These are phyloP conservation scores for Bimuria novae-zelandiae DNA, from an alignment of 2,329 filamentous ascomycete species.

Conservation along the genomic window DNA sequence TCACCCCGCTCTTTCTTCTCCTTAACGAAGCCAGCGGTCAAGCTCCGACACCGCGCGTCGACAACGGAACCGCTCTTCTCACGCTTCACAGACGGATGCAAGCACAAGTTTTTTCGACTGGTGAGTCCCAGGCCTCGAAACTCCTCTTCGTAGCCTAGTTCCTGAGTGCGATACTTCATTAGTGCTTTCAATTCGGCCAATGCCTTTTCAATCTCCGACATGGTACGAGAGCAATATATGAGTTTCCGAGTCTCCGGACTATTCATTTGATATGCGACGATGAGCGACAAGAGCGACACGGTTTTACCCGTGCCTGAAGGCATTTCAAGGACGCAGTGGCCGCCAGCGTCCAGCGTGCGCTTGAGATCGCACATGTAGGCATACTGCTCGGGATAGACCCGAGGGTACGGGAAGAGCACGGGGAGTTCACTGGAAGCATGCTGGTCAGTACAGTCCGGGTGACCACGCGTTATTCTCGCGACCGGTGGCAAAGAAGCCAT, in stretches of 20 bases:
- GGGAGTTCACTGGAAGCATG: constrained; percentile 63
- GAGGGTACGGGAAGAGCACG: constrained; percentile 74
- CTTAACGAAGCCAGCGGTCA: constrained; percentile 96
- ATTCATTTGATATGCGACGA: constrained; percentile 94
- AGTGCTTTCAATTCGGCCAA: constrained; percentile 86
- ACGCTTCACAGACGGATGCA: constrained; percentile 93
- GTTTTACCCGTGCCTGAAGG: constrained; percentile 98
- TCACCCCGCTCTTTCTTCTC: constrained; percentile 97
- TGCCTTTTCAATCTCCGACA: constrained; percentile 99
- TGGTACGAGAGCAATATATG: constrained; percentile 99
- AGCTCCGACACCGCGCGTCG: constrained; percentile 90
- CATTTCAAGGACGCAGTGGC: constrained; percentile 98
- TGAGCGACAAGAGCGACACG: constrained; percentile 89
- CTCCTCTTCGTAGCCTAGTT: constrained; percentile 89
- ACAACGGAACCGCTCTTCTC: constrained; percentile 95
- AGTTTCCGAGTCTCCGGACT: constrained; percentile 93
- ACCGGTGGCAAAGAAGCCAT: background rate
- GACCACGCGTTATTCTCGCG: background rate
- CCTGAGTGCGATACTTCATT: constrained; percentile 91
- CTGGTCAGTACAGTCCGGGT: background rate
- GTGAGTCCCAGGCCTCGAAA: constrained; percentile 91
- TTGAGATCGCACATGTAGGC: constrained; percentile 85
- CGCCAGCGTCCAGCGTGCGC: constrained; percentile 86
- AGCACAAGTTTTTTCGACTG: constrained; percentile 94
- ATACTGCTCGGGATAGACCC: constrained; percentile 67